Evolutionary conservation across 192 early-diverging fungal species (phyloP), one percentile per base, ranked within the genome.

Genomic region (Umbelopsis isabellina): DNA sequence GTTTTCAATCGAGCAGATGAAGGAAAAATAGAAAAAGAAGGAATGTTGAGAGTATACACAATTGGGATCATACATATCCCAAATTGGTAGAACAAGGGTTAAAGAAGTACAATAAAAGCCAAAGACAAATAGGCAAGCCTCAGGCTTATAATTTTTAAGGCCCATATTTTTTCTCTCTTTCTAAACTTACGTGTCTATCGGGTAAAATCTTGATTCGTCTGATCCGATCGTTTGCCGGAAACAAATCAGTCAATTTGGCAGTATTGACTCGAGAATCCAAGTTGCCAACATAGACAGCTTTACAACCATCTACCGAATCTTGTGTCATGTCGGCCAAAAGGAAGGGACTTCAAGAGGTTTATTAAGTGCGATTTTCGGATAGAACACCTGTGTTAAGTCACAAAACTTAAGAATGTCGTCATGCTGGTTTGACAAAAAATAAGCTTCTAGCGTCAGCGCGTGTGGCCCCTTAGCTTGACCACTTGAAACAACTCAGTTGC

Each of bases 221-320:
- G 15, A 86, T 85, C n/a, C 86, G 87, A 45, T 87, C 82, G 2
- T 76, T 76, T 4, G 86, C 69, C 4, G 80, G 67, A 79, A 95
- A 95, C 47, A 93, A 78, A 67, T 93, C 87, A 41, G 80, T 79
- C 61, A 95, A 84, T 25, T 82, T 74, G 18, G 72, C 69, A 67
- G 93, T 92, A 25, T 88, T 92, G 66, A 92, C 87, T 46, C 84
- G 85, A 48, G 86, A 86, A 82, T 94, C 92, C 68, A 94, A 81
- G 73, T 92, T 94, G 21, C 91, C 91, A 23, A 93, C 93, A 72
- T 94, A 95, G 33, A 92, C 83, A 41, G 85, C 84, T 80, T 82
- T 87, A 35, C 55, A 61, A 35, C 55, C 55, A 61, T 61, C 55
- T 35, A 18, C 55, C 16, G 27, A 61, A 61, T 61, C 55, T 61